Evolutionary conservation across 2,329 filamentous ascomycete species (phyloP), one percentile per base, ranked within the genome.

Genomic region (Reticulascus tulasneorum): DNA sequence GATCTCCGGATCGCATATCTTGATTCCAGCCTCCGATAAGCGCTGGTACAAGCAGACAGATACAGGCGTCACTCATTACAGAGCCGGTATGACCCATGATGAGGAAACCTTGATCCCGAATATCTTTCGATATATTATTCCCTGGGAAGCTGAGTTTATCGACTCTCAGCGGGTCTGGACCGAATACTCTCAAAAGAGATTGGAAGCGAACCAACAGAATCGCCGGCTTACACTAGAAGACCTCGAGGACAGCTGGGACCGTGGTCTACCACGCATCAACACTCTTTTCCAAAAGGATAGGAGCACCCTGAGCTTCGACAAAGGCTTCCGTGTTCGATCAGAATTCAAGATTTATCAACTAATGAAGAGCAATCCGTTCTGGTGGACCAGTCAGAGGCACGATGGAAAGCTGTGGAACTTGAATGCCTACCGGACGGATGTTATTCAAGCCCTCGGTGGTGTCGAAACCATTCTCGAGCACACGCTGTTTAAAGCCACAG

Each of bases 131-230:
- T 98, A 98, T 64, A 97, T 98, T 58, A 95, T 97, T 47, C 91
- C 93, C 0, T 98, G 93, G 93, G 93, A 98, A 60, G 87, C 91
- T 2, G 93, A 98, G 59, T 98, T 98, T 63, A 94, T 97, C 49
- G 94, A 98, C 59, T 98, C 93, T 5, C 94, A 98, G 60, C 84
- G 94, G 50, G 93, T 98, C 2, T 98, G 93, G 93, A 97, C 93
- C 18, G 93, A 98, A 53, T 98, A 98, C 56, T 96, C 91, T 1
- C 93, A 98, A 66, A 98, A 98, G 71, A 84, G 93, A 29, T 75
- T 94, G 47, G 93, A 98, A 58, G 94, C 93, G 15, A 94, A 96
- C 54, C 91, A 97, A 52, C 93, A 98, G 60, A 98, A 98, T 53
- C 83, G 93, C 38, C 82, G 93, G 48, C 69, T 98, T 29, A 98